Base-by-base conservation (phyloP, 139 green algal species). In the Diplosphaera chodatii region DNA sequence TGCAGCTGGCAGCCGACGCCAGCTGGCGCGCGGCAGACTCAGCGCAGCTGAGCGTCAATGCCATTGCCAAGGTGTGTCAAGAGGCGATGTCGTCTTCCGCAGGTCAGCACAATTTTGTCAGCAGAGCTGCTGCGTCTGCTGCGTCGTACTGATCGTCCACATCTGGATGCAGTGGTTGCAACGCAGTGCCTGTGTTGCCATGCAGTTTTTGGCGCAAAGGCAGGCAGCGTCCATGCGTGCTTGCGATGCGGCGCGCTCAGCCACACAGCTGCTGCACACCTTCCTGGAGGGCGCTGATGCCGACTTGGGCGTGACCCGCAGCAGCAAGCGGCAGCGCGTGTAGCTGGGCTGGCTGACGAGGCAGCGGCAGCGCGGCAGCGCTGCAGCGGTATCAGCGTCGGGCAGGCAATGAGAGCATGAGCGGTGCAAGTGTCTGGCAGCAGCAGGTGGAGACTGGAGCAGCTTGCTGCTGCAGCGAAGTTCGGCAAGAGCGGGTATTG, bases 21-120 rank as follows among this genome's bases (percentile, higher is more conserved):
- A 64, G 64, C 4, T 67, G 74, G 37, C 56, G 76, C 48, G 65
- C 76, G 22, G 67, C 76, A 25, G 68, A 70, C 22, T 74, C 76
- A 4, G 81, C 83, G 32, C 75, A 88, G 41, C 81, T 83, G 27
- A 79, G 81, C 15, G 81, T 89, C 23, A 72, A 73, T 27, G 85
- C 84, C 4, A 77, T 91, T 18, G 81, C 78, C 15, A 70, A 80
- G 78, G 78, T 77, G 28, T 3, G 70, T 63, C 13, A 10, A 10
- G 8, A 10, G 37, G 10, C 37, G 8, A n/a, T n/a, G n/a, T n/a
- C n/a, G n/a, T n/a, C n/a, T n/a, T n/a, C n/a, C n/a, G n/a, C n/a
- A n/a, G n/a, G n/a, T n/a, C n/a, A n/a, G n/a, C n/a, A n/a, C n/a
- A n/a, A n/a, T n/a, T n/a, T n/a, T n/a, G n/a, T n/a, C n/a, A n/a